phyloP scores from a whole-genome alignment of 352 stramenopile genomes.

The Phytophthora ohioensis region DNA sequence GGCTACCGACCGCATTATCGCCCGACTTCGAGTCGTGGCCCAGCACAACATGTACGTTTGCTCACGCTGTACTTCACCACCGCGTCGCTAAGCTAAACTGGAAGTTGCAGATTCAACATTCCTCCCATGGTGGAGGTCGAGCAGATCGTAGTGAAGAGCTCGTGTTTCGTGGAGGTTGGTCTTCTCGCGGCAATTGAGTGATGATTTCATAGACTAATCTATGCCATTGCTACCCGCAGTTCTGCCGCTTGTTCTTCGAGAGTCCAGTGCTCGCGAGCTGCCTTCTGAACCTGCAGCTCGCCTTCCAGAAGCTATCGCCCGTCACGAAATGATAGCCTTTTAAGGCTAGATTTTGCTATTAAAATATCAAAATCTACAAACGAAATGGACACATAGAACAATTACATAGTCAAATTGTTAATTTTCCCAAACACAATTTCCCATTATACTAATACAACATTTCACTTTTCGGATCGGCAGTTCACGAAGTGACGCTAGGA shows the following conservation, averaged over 20 bases:
- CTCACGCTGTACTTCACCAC: background rate
- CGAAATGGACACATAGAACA: too few species aligned
- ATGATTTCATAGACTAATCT: background rate
- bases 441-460: background rate
- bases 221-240: constrained; percentile 36
- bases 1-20: constrained; percentile 56
- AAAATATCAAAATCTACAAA: too few species aligned
- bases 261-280: constrained; percentile 40
- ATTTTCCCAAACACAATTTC: too few species aligned
- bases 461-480: background rate
- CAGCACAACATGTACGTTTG: constrained; percentile 55
- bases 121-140: constrained; percentile 64
- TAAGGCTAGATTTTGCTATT: too few species aligned
- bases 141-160: constrained; percentile 58
- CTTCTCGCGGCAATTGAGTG: background rate
- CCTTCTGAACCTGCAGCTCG: constrained; percentile 55
- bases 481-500: constrained; percentile 18
- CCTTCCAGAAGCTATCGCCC: constrained; percentile 47
- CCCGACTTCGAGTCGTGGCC: constrained; percentile 51
- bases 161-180: constrained; percentile 65
- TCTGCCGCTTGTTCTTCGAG: constrained; percentile 62
- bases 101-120: constrained; percentile 43
- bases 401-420: too few species aligned
- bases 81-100: background rate
- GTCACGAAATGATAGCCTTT: constrained; percentile 19